phyloP scores from a whole-genome alignment of 2,329 filamentous ascomycete genomes.

The Cytospora piceae region DNA sequence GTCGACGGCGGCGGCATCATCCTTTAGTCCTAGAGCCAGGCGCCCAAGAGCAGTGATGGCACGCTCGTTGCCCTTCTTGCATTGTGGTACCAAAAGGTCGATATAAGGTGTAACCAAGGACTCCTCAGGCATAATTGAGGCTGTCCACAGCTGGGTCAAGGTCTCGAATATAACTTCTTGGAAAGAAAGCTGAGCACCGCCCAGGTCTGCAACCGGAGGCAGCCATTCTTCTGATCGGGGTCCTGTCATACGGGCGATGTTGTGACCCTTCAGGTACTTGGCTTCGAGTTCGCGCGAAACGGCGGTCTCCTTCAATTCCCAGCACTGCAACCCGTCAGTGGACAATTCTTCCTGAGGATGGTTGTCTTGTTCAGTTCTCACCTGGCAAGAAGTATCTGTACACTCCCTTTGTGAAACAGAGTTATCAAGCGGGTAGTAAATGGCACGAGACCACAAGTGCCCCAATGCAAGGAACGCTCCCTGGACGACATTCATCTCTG shows the following conservation, averaged over 20 bases:
- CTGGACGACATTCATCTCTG: conserved; percentile 51
- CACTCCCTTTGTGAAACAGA: not conserved
- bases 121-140: conserved; percentile 41
- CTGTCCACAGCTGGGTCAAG: conserved; percentile 52
- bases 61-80: conserved; percentile 79
- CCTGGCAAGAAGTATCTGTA: not conserved
- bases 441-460: conserved; percentile 48
- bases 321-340: conserved; percentile 20
- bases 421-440: conserved; percentile 44
- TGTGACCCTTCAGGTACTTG: conserved; percentile 14
- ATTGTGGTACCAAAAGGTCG: conserved; percentile 66
- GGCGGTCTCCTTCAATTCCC: not conserved
- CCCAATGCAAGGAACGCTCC: conserved; percentile 51
- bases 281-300: conserved; percentile 4
- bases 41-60: conserved; percentile 82
- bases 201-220: conserved; percentile 21
- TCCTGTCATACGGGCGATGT: not conserved
- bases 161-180: conserved; percentile 51
- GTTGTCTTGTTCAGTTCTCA: not conserved
- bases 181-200: conserved; percentile 6
- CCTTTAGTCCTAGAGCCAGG: conserved; percentile 65
- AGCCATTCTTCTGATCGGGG: conserved; percentile 16
- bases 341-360: not conserved
- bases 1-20: conserved; percentile 41
- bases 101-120: conserved; percentile 51